Conservation (phyloP, 306 rosid genomes). For the Argentina anserina region DNA sequence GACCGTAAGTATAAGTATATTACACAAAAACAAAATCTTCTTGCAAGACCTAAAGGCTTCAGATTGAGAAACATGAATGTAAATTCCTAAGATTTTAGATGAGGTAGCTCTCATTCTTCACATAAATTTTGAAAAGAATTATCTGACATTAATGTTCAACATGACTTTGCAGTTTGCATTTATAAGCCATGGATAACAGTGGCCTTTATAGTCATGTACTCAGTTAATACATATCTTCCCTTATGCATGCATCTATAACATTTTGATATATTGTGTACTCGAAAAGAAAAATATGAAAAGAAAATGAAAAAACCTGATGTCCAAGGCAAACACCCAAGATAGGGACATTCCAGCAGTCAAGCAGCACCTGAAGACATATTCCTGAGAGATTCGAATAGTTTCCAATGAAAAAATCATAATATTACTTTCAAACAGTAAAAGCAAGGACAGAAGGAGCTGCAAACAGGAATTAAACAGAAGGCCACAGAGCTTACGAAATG, state of each 20-base stretch:
- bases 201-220: neutral
- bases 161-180: neutral
- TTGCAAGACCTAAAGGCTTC: neutral
- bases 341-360: constrained; percentile 78
- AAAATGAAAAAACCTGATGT: constrained; percentile 75
- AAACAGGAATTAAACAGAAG: neutral
- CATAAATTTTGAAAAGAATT: neutral
- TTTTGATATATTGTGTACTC: neutral
- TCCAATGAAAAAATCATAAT: constrained; percentile 20
- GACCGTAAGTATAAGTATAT: too few relatives aligned
- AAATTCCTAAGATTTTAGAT: neutral
- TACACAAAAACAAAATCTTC: neutral
- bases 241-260: neutral
- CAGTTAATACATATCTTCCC: neutral
- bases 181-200: neutral
- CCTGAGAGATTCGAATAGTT: constrained; percentile 51
- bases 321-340: constrained; percentile 95
- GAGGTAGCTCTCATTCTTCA: neutral
- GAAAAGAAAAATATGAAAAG: neutral
- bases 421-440: neutral
- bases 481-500: neutral
- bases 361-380: constrained; percentile 81
- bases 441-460: neutral
- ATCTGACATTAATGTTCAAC: neutral
- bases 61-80: neutral